Evolutionary conservation across 306 rosid species (phyloP).

Genomic region (Quercus cerris): DNA sequence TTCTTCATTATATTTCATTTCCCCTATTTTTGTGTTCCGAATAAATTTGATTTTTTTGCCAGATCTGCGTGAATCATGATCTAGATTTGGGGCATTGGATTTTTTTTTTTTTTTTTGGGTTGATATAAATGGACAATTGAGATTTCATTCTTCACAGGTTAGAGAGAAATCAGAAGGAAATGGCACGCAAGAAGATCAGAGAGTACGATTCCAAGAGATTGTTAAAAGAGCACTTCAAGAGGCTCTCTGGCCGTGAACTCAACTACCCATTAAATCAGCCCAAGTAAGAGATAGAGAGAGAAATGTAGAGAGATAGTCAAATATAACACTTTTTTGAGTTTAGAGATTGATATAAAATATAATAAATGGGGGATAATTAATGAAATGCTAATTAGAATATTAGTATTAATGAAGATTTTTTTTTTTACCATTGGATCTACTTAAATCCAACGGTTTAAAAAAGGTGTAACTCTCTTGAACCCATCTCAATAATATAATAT

Average conservation of each 20-base stretch:
- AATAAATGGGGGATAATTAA: too few species aligned
- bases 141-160: background rate
- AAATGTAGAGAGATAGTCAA: too few species aligned
- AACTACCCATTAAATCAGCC: conserved; percentile 78
- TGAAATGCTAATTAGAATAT: too few species aligned
- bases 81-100: conserved; percentile 26
- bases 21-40: background rate
- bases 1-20: background rate
- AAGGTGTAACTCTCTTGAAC: too few species aligned
- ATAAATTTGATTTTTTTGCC: background rate
- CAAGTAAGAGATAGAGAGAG: conserved; percentile 9
- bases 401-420: too few species aligned
- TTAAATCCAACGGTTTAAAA: too few species aligned
- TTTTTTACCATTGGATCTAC: too few species aligned
- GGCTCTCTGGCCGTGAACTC: conserved; percentile 7
- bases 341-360: too few species aligned
- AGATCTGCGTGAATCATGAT: background rate
- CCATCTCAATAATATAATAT: too few species aligned
- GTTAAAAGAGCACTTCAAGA: conserved; percentile 87
- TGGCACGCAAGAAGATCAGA: conserved; percentile 99
- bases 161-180: conserved; percentile 28
- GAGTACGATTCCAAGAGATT: conserved; percentile 98
- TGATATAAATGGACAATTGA: background rate
- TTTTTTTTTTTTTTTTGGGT: background rate
- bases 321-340: too few species aligned